These are phyloP conservation scores for Globisporangium radiosum DNA, from an alignment of 352 stramenopile species.

Conservation along the genomic window DNA sequence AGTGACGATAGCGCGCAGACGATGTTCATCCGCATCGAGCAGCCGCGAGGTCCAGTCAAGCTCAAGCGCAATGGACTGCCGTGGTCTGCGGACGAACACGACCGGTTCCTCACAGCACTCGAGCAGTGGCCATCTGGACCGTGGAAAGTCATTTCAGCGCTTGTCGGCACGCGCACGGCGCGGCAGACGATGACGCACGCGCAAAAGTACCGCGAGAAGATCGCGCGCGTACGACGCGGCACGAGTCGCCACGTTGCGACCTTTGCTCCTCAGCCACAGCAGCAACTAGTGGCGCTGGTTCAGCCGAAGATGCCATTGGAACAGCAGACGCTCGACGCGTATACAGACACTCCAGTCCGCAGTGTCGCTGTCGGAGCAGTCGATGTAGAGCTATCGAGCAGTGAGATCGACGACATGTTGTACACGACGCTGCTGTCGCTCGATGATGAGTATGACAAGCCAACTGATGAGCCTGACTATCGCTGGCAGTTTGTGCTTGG, in stretches of 20 bases:
- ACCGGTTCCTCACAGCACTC: conserved; percentile 19
- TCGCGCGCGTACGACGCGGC: too few relatives aligned
- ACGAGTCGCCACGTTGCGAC: too few relatives aligned
- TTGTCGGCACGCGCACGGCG: conserved; percentile 22
- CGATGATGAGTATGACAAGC: too few relatives aligned
- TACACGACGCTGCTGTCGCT: too few relatives aligned
- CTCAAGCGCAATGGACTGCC: not conserved
- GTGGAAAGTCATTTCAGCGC: conserved; percentile 19
- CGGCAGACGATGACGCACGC: conserved; percentile 59
- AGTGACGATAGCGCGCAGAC: not conserved
- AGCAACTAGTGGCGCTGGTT: too few relatives aligned
- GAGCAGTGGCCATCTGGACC: conserved; percentile 22
- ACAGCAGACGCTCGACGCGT: too few relatives aligned
- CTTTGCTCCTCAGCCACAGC: too few relatives aligned
- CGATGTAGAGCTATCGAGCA: too few relatives aligned
- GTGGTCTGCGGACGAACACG: conserved; percentile 14
- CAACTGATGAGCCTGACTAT: not conserved
- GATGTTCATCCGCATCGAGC: not conserved
- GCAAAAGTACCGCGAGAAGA: conserved; percentile 5
- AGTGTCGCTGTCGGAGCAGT: too few relatives aligned
- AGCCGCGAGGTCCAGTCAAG: not conserved
- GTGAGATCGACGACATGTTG: too few relatives aligned
- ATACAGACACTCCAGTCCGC: too few relatives aligned
- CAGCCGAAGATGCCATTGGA: too few relatives aligned
- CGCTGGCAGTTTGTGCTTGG: not conserved